These are phyloP conservation scores for Pelargonium fulgidum DNA, from an alignment of 441 rosid species.

Conservation along the genomic window DNA sequence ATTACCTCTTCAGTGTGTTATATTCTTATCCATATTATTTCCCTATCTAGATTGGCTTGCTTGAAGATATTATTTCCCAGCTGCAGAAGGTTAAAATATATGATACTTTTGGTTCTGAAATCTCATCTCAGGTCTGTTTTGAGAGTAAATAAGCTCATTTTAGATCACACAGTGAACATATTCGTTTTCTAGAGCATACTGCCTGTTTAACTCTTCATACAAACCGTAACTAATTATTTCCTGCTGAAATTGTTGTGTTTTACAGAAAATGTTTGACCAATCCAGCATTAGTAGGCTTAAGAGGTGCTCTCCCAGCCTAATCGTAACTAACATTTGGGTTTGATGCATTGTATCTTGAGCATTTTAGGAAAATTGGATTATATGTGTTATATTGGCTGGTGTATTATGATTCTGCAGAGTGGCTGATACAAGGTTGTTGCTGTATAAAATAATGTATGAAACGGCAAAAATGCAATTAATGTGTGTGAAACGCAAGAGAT, in stretches of 20 bases:
- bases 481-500: slow-evolving; percentile 39
- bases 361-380: slow-evolving; percentile 13
- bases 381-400: slow-evolving; percentile 21
- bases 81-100: slow-evolving; percentile 45
- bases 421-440: slow-evolving; percentile 44
- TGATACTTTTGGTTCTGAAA: slow-evolving; percentile 47
- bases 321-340: slow-evolving; percentile 14
- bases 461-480: slow-evolving; percentile 61
- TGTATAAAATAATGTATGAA: slow-evolving; percentile 49
- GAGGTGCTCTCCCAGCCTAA: slow-evolving; percentile 38
- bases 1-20: not conserved
- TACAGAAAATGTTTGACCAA: slow-evolving; percentile 39
- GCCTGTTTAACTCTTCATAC: slow-evolving; percentile 15
- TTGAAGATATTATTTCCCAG: slow-evolving; percentile 49
- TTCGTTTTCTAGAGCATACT: slow-evolving; percentile 15
- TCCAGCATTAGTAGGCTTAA: slow-evolving; percentile 30
- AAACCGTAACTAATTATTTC: slow-evolving; percentile 14
- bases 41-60: slow-evolving; percentile 43
- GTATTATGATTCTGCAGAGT: slow-evolving; percentile 43
- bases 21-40: slow-evolving; percentile 22
- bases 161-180: not conserved
- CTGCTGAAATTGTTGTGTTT: slow-evolving; percentile 24
- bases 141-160: slow-evolving; percentile 11
- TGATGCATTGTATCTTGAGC: slow-evolving; percentile 13
- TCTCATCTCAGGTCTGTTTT: slow-evolving; percentile 56